Conservation (phyloP, 441 rosid genomes). For the Adansonia rubrostipa region DNA sequence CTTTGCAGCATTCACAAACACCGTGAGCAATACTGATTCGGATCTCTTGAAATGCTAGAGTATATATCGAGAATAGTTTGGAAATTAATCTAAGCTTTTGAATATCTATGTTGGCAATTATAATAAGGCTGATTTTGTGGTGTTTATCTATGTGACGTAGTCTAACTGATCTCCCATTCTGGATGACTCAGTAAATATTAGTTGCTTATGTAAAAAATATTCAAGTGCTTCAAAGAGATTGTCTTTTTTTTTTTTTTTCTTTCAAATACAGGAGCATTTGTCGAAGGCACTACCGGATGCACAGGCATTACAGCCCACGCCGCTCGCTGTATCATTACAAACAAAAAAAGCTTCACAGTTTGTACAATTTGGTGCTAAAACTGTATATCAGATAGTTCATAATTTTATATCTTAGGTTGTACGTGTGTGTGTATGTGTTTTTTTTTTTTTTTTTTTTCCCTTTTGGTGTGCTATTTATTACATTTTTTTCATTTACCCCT, state of each 20-base stretch:
- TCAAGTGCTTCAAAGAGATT: background rate
- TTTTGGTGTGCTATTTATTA: too few species aligned
- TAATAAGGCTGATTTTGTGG: background rate
- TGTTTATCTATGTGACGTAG: background rate
- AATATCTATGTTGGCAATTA: too few species aligned
- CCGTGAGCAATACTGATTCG: background rate
- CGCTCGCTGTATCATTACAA: slow-evolving; percentile 18
- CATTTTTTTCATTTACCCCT: too few species aligned
- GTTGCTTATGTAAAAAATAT: background rate
- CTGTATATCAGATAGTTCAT: too few species aligned
- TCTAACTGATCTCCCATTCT: background rate
- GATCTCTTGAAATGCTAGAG: background rate
- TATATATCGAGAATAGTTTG: background rate
- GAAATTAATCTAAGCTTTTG: background rate
- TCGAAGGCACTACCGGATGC: slow-evolving; percentile 66
- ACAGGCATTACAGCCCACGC: slow-evolving; percentile 67
- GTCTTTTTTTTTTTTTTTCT: background rate
- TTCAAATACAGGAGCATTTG: slow-evolving; percentile 57
- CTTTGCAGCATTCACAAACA: too few species aligned
- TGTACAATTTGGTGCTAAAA: too few species aligned
- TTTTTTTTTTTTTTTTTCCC: too few species aligned
- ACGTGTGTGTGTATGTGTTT: too few species aligned
- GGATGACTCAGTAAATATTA: background rate
- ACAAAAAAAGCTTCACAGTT: too few species aligned
- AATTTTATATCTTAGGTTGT: too few species aligned